phyloP scores from a whole-genome alignment of 2,329 filamentous ascomycete genomes.

The Thielaviopsis musarum region DNA sequence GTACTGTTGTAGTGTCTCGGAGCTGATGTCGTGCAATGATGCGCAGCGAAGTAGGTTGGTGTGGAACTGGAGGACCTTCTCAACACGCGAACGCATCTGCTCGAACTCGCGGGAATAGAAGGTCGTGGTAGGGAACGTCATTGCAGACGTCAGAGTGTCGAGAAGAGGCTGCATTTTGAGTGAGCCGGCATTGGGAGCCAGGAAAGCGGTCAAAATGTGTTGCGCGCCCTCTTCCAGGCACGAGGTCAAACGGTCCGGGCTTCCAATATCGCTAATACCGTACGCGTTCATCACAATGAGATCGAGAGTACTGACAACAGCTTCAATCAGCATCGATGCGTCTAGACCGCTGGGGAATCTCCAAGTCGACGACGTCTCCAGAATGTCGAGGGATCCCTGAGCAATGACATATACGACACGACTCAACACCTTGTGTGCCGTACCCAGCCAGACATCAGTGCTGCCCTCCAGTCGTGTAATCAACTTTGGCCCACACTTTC shows the following conservation, averaged over 20 bases:
- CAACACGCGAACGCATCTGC: conserved; percentile 45
- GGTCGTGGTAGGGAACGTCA: conserved; percentile 37
- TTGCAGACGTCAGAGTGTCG: conserved; percentile 34
- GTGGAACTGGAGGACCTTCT: conserved; percentile 46
- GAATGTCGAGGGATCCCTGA: conserved; percentile 61
- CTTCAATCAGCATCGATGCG: conserved; percentile 49
- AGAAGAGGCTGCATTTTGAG: conserved; percentile 64
- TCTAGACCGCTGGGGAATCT: conserved; percentile 55
- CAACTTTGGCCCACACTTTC: conserved; percentile 39
- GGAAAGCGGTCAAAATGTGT: conserved; percentile 61
- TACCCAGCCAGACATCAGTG: conserved; percentile 46
- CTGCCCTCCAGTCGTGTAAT: conserved; percentile 27
- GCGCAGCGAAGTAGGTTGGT: conserved; percentile 55
- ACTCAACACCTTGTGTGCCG: conserved; percentile 61
- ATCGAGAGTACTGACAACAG: conserved; percentile 53
- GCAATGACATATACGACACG: conserved; percentile 57
- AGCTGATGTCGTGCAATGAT: conserved; percentile 43
- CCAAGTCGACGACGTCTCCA: conserved; percentile 78
- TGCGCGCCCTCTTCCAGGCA: conserved; percentile 56
- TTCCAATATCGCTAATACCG: conserved; percentile 48
- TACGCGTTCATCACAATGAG: conserved; percentile 57
- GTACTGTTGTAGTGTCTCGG: conserved; percentile 54
- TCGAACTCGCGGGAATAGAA: conserved; percentile 38
- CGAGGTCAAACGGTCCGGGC: conserved; percentile 31
- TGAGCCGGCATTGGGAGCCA: conserved; percentile 51